Percentiles rank a stretch among this genome's conserved stretches.
phyloP scores from a whole-genome alignment of 371 early-diverging fungal genomes.

The Mucor lusitanicus region DNA sequence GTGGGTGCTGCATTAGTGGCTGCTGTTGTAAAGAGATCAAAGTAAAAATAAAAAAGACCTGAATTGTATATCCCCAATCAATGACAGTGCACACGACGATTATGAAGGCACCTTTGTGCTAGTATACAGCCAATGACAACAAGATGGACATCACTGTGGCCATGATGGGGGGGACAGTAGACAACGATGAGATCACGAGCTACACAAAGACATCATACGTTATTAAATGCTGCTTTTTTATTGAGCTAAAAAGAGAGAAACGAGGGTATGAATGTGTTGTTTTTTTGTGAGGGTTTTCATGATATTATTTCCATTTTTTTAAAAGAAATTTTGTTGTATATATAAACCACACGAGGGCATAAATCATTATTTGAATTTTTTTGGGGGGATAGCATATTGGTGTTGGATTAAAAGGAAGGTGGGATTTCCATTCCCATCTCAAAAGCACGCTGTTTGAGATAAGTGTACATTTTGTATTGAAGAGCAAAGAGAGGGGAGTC shows the following conservation, averaged over 20 bases:
- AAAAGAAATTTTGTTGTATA: not conserved
- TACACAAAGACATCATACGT: not conserved
- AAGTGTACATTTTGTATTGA: slow-evolving; percentile 54
- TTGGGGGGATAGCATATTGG: not conserved
- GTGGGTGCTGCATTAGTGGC: slow-evolving; percentile 55
- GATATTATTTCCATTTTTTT: not conserved
- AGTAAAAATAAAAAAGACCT: slow-evolving; percentile 6
- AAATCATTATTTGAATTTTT: not conserved
- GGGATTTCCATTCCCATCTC: slow-evolving; percentile 39
- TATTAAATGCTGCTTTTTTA: not conserved
- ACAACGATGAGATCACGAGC: not conserved
- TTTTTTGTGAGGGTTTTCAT: not conserved
- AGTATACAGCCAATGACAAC: not conserved
- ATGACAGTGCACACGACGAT: too few relatives aligned
- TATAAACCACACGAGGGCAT: slow-evolving; percentile 3
- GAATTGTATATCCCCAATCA: not conserved
- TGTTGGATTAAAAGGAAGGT: not conserved
- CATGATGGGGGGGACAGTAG: not conserved
- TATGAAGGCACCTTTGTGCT: too few relatives aligned
- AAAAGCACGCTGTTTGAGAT: slow-evolving; percentile 43
- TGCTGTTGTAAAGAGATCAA: slow-evolving; percentile 39
- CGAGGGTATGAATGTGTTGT: not conserved
- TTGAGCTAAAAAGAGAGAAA: not conserved
- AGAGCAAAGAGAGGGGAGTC: slow-evolving; percentile 43
- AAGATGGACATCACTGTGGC: not conserved